A percentile compares a stretch with the other conserved stretches of the same genome.
These are phyloP conservation scores for Chalciporus piperatus DNA, from an alignment of 768 basidiomycete species.

Conservation along the genomic window DNA sequence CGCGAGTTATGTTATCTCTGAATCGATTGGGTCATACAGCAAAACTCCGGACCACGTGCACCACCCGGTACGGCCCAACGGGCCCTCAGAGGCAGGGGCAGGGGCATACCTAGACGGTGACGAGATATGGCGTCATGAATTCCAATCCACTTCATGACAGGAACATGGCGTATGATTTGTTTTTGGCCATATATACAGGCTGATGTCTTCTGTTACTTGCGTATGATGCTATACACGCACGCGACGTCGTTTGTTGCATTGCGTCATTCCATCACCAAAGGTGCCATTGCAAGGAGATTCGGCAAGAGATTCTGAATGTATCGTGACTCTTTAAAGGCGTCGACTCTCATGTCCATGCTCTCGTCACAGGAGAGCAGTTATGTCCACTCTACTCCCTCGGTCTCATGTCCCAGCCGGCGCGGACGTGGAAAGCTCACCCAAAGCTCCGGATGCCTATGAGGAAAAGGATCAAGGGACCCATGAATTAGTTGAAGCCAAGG, in stretches of 20 bases:
- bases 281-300: neutral
- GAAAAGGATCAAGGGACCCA: neutral
- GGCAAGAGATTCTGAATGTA: neutral
- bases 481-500: neutral
- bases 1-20: neutral
- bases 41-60: slow-evolving; percentile 80
- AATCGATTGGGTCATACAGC: slow-evolving; percentile 40
- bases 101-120: slow-evolving; percentile 75
- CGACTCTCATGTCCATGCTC: too few relatives aligned
- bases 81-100: slow-evolving; percentile 82
- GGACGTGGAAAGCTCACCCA: neutral
- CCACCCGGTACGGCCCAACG: slow-evolving; percentile 90
- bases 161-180: slow-evolving; percentile 21
- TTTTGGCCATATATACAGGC: slow-evolving; percentile 14
- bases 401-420: neutral
- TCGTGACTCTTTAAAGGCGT: neutral
- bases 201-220: slow-evolving; percentile 4
- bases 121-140: slow-evolving; percentile 9
- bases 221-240: neutral
- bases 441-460: neutral
- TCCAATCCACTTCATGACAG: slow-evolving; percentile 2
- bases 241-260: too few relatives aligned
- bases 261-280: too few relatives aligned
- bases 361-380: neutral
- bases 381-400: slow-evolving; percentile 3